Evolutionary conservation across 805 yeast species (phyloP).

Genomic region (Wickerhamiella domercqiae): DNA sequence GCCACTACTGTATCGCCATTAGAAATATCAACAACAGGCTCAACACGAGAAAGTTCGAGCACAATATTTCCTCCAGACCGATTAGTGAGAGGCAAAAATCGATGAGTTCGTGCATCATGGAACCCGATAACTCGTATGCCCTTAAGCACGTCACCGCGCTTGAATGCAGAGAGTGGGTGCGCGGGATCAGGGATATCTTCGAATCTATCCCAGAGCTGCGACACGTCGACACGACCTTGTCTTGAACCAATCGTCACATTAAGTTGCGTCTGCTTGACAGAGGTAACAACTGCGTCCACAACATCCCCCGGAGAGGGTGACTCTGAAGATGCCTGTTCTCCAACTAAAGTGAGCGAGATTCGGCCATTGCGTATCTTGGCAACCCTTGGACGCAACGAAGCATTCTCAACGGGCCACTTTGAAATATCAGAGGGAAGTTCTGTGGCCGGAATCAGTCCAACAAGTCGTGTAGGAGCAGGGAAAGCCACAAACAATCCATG

Average conservation of each 20-base stretch:
- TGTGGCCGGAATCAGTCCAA: slow-evolving; percentile 69
- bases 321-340: slow-evolving; percentile 3
- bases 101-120: slow-evolving; percentile 56
- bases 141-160: slow-evolving; percentile 37
- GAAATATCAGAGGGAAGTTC: slow-evolving; percentile 22
- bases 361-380: slow-evolving; percentile 57
- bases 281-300: slow-evolving; percentile 44
- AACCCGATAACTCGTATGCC: slow-evolving; percentile 59
- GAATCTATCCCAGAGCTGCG: slow-evolving; percentile 45
- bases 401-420: slow-evolving; percentile 42
- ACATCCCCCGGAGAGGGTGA: slow-evolving; percentile 37
- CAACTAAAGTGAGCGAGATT: slow-evolving; percentile 50
- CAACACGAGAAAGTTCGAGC: slow-evolving; percentile 48
- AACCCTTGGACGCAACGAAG: slow-evolving; percentile 57
- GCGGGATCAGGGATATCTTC: slow-evolving; percentile 41
- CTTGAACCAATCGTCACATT: slow-evolving; percentile 64
- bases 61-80: slow-evolving; percentile 39
- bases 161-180: slow-evolving; percentile 45
- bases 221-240: slow-evolving; percentile 65
- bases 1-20: slow-evolving; percentile 40
- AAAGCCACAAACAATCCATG: slow-evolving; percentile 74
- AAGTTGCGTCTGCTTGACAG: slow-evolving; percentile 57
- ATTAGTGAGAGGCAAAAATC: slow-evolving; percentile 50
- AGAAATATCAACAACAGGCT: slow-evolving; percentile 29
- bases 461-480: slow-evolving; percentile 30